A percentile compares a stretch with the other conserved stretches of the same genome.
Evolutionary conservation across 345 rosid genomes (phyloP).

Genomic region (Salix dunnii): DNA sequence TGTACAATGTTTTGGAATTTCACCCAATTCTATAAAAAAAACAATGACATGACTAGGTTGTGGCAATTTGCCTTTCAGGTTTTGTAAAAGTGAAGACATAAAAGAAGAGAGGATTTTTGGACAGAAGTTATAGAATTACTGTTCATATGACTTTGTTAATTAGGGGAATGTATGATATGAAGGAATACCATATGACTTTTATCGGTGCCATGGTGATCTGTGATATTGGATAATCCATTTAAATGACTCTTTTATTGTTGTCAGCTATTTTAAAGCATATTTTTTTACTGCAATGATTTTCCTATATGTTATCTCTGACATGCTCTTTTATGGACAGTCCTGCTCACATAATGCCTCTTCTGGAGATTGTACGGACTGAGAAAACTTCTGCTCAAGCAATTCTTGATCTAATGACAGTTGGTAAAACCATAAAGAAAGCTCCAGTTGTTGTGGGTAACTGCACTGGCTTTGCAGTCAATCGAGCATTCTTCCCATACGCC

Average conservation of each 20-base stretch:
- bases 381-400: conserved; percentile 83
- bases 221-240: too few relatives aligned
- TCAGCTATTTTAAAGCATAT: neutral
- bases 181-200: too few relatives aligned
- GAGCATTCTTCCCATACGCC: conserved; percentile 79
- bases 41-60: too few relatives aligned
- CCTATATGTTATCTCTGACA: conserved; percentile 10
- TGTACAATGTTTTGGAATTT: too few relatives aligned
- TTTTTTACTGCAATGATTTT: neutral
- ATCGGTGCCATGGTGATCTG: too few relatives aligned
- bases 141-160: too few relatives aligned
- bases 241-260: neutral
- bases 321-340: conserved; percentile 54
- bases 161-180: too few relatives aligned
- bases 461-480: conserved; percentile 90
- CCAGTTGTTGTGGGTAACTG: conserved; percentile 97
- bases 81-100: too few relatives aligned
- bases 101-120: too few relatives aligned
- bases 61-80: too few relatives aligned
- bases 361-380: conserved; percentile 83
- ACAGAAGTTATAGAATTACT: too few relatives aligned
- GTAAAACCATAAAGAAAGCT: conserved; percentile 81
- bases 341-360: conserved; percentile 94
- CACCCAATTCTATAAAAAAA: too few relatives aligned
- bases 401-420: conserved; percentile 85